phyloP scores from a whole-genome alignment of 73 alveolate genomes.

The Paramecium pentaurelia region DNA sequence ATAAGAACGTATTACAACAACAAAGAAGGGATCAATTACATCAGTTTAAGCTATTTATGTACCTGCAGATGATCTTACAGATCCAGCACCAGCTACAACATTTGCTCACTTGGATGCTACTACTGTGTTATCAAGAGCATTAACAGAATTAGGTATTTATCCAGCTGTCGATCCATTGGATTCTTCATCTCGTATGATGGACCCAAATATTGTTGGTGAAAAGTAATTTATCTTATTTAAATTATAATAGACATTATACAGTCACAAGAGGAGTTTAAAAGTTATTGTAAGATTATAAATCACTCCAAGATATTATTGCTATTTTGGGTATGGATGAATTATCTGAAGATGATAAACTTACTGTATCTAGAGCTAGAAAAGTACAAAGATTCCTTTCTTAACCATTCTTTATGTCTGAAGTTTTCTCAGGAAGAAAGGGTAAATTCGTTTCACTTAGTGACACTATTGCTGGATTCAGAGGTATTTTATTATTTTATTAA shows the following conservation, averaged over 20 bases:
- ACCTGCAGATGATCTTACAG: conserved; percentile 98
- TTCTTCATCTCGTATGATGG: conserved; percentile 96
- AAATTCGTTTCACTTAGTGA: conserved; percentile 86
- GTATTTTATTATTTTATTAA: too few relatives aligned
- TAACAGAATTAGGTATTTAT: conserved; percentile 95
- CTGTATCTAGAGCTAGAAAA: too few relatives aligned
- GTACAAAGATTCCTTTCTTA: too few relatives aligned
- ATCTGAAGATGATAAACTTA: too few relatives aligned
- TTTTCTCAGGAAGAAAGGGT: conserved; percentile 94
- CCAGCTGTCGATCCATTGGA: conserved; percentile 99
- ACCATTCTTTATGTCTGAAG: conserved; percentile 91
- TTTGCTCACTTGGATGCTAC: conserved; percentile 99
- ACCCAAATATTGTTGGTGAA: conserved; percentile 93
- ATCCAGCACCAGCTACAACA: conserved; percentile 99
- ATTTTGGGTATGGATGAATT: too few relatives aligned
- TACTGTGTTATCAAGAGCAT: conserved; percentile 91
- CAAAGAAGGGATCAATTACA: conserved; percentile 96
- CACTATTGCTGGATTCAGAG: conserved; percentile 84
- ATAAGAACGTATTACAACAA: conserved; percentile 96
- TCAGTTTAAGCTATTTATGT: conserved; percentile 97
- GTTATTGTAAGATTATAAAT: too few relatives aligned
- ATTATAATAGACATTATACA: too few relatives aligned
- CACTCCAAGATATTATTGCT: too few relatives aligned
- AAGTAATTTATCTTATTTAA: neutral
- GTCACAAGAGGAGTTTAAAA: too few relatives aligned